A percentile compares a stretch with the other conserved stretches of the same genome.
These are phyloP conservation scores for Phlyctochytrium arcticum DNA, from an alignment of 192 early-diverging fungal genomes.

Conservation along the genomic window DNA sequence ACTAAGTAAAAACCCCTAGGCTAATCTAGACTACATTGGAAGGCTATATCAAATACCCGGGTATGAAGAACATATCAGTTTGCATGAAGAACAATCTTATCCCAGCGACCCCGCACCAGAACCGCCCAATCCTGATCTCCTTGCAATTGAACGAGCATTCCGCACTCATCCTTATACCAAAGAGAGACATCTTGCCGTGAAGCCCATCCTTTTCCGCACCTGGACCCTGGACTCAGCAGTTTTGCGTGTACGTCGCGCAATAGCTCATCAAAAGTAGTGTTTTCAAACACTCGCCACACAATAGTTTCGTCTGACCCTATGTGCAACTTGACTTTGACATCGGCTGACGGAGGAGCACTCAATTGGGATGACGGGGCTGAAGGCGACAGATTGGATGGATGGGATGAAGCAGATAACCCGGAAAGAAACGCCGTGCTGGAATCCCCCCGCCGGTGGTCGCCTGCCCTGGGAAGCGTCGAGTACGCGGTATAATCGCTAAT, in stretches of 20 bases:
- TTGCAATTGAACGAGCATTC: constrained; percentile 16
- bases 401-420: too few relatives aligned
- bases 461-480: background rate
- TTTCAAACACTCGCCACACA: constrained; percentile 13
- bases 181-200: constrained; percentile 7
- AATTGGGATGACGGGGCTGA: too few relatives aligned
- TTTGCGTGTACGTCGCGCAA: constrained; percentile 26
- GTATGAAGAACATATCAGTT: too few relatives aligned
- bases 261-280: constrained; percentile 13
- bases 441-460: background rate
- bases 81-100: constrained; percentile 24
- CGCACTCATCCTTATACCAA: constrained; percentile 36
- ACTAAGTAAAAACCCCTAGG: too few relatives aligned
- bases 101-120: constrained; percentile 14
- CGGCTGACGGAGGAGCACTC: background rate
- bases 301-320: constrained; percentile 20
- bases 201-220: too few relatives aligned
- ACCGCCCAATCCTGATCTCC: constrained; percentile 34
- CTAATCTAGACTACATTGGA: too few relatives aligned
- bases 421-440: too few relatives aligned
- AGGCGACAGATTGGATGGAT: too few relatives aligned
- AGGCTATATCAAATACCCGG: too few relatives aligned
- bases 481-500: constrained; percentile 23
- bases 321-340: constrained; percentile 23
- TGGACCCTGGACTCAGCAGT: background rate